Evolutionary conservation across 345 rosid genomes (phyloP), one percentile per base, ranked within the genome.

Genomic region (Bruguiera gymnorhiza): DNA sequence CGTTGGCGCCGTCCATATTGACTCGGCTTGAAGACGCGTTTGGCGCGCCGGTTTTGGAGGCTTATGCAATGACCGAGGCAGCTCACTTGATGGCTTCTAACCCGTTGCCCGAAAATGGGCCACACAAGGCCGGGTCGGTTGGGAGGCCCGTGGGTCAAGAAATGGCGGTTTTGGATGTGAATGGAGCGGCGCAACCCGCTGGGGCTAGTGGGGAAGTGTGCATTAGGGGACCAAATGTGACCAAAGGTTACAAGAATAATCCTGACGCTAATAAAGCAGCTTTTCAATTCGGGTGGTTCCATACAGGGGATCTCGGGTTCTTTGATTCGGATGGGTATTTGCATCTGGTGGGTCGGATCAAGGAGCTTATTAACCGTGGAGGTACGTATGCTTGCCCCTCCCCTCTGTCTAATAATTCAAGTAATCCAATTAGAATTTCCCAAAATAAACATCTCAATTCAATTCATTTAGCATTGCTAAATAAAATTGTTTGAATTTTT

Each of bases 291-390:
- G 96, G 98, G 30, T 94, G 97, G 98, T 94, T 94, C 74, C 98
- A 89, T 64, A 91, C 98, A 0, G 98, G 97, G 16, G 98, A 94
- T 69, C 32, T 89, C 6, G 98, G 97, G 46, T 78, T 65, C 73
- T 76, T 91, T 30, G 98, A 94, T 73, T 70, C 87, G 0, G 98
- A 94, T 60, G 97, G 98, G 21, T 91, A 88, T 76, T 75, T 94
- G 89, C 84, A 85, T 77, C 81, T 94, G 8, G 97, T 91, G 39
- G 98, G 98, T 66, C 85, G 98, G 65, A 94, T 89, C 77, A 94
- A 94, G 88, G 98, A 94, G 84, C 95, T 94, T 36, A 86, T 94
- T 72, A 94, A 94, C 80, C 98, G 98, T 69, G 98, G 98, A 80
- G 98, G 98, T 93, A 70, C 0, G 19, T 5, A 18, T n/a, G 15